These are phyloP conservation scores for Melastoma malabathricum DNA, from an alignment of 345 rosid species.

Conservation along the genomic window DNA sequence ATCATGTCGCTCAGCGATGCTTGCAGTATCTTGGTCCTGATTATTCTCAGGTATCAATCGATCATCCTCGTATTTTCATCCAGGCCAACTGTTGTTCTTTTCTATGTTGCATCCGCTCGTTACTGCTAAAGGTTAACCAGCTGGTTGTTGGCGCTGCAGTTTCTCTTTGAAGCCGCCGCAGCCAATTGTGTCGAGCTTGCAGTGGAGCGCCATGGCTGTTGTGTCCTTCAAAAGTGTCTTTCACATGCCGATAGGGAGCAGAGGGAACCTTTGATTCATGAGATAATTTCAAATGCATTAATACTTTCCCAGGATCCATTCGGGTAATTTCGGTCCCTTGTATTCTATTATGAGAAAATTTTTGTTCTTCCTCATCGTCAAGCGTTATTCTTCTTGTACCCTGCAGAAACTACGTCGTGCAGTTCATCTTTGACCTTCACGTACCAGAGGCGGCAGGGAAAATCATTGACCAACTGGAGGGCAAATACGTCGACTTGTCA, in stretches of 20 bases:
- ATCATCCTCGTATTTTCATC: too few relatives aligned
- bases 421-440: conserved; percentile 8
- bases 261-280: conserved; percentile 25
- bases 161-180: conserved; percentile 54
- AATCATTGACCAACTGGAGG: conserved; percentile 53
- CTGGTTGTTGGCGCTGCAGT: conserved; percentile 18
- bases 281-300: conserved; percentile 50
- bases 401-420: conserved; percentile 14
- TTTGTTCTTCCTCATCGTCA: not conserved
- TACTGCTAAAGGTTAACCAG: too few relatives aligned
- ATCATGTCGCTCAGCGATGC: conserved; percentile 72
- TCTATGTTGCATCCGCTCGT: too few relatives aligned
- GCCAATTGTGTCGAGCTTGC: conserved; percentile 62
- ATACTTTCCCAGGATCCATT: conserved; percentile 67
- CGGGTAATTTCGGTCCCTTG: conserved; percentile 29
- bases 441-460: conserved; percentile 36
- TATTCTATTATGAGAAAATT: not conserved
- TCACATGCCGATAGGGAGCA: conserved; percentile 36
- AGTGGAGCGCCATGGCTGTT: conserved; percentile 68
- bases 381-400: not conserved
- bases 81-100: too few relatives aligned
- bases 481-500: conserved; percentile 56
- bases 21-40: conserved; percentile 41
- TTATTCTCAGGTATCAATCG: conserved; percentile 23
- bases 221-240: conserved; percentile 74